These are phyloP conservation scores for Selaginella moellendorffii DNA, from an alignment of 75 land plant species.

Conservation along the genomic window DNA sequence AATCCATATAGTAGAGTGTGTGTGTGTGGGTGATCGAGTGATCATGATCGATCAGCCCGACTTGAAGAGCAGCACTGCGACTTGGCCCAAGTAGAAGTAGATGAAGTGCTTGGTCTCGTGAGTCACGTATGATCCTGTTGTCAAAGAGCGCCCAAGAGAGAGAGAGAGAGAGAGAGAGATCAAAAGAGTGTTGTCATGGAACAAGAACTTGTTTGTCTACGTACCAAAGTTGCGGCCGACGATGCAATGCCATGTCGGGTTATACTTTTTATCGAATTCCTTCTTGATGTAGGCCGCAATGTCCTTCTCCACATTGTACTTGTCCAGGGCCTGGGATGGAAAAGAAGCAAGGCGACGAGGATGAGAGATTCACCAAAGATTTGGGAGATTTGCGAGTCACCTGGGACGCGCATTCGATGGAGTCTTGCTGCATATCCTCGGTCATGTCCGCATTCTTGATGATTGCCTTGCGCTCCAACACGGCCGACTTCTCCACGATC, in stretches of 20 bases:
- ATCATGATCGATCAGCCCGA: constrained; percentile 72
- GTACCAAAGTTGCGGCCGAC: constrained; percentile 92
- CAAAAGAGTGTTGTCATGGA: too few species aligned
- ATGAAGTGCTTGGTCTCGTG: constrained; percentile 94
- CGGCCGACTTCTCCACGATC: constrained; percentile 33
- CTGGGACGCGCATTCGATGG: constrained; percentile 65
- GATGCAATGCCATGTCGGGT: constrained; percentile 94
- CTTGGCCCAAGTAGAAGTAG: constrained; percentile 85
- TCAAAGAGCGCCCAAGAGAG: not conserved
- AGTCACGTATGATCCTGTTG: constrained; percentile 86
- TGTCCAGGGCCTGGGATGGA: constrained; percentile 60
- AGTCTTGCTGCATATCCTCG: constrained; percentile 83
- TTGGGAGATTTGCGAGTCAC: constrained; percentile 18
- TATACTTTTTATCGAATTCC: constrained; percentile 77
- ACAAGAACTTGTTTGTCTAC: too few species aligned
- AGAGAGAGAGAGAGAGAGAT: not conserved
- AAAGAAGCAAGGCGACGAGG: not conserved
- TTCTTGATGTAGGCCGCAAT: constrained; percentile 86
- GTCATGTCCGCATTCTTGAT: constrained; percentile 96
- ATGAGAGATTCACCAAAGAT: not conserved
- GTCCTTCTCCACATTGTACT: constrained; percentile 74
- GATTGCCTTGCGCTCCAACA: constrained; percentile 37
- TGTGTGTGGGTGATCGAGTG: too few species aligned
- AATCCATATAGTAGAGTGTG: too few species aligned
- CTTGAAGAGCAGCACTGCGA: constrained; percentile 76